Evolutionary conservation across 1,284 basidiomycete genomes (phyloP).

Genomic region (Apiotrichum mycotoxinovorans): DNA sequence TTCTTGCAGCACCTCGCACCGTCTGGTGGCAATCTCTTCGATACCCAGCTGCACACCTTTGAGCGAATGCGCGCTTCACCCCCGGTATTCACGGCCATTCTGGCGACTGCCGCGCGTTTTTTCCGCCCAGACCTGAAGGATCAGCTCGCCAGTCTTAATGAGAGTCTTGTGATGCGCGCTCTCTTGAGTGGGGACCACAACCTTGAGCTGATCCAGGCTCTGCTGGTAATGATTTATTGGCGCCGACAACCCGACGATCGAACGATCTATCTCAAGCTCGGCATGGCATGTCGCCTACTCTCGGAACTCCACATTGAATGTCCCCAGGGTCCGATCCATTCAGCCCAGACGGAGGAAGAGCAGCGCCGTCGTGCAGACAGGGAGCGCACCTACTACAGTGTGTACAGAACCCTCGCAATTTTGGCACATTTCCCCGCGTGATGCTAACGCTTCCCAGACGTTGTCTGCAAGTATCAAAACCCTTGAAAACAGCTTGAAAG

Average conservation of each 20-base stretch:
- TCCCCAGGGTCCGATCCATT: background rate
- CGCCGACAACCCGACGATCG: constrained; percentile 17
- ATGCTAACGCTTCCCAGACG: background rate
- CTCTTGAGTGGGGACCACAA: constrained; percentile 14
- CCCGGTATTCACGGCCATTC: constrained; percentile 25
- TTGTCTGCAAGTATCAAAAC: background rate
- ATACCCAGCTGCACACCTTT: constrained; percentile 14
- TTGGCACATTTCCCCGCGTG: background rate
- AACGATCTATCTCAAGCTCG: constrained; percentile 25
- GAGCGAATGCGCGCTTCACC: constrained; percentile 5
- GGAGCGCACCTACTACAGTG: constrained; percentile 13
- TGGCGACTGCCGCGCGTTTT: constrained; percentile 24
- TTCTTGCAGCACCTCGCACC: constrained; percentile 6
- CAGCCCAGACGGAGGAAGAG: constrained; percentile 8
- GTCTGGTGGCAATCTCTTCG: constrained; percentile 9
- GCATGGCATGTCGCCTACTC: constrained; percentile 25
- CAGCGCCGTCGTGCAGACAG: constrained; percentile 1
- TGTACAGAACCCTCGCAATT: background rate
- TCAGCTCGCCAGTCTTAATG: constrained; percentile 11
- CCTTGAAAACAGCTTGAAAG: background rate
- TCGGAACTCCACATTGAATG: constrained; percentile 19
- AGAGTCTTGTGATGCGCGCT: constrained; percentile 17
- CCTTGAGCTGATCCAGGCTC: constrained; percentile 17
- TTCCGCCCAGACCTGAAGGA: constrained; percentile 17
- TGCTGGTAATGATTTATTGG: constrained; percentile 20